Percentiles rank a stretch among this genome's conserved stretches.
Evolutionary conservation across 2,329 filamentous ascomycete species (phyloP).

Genomic region (Ceratocystis huliohia): DNA sequence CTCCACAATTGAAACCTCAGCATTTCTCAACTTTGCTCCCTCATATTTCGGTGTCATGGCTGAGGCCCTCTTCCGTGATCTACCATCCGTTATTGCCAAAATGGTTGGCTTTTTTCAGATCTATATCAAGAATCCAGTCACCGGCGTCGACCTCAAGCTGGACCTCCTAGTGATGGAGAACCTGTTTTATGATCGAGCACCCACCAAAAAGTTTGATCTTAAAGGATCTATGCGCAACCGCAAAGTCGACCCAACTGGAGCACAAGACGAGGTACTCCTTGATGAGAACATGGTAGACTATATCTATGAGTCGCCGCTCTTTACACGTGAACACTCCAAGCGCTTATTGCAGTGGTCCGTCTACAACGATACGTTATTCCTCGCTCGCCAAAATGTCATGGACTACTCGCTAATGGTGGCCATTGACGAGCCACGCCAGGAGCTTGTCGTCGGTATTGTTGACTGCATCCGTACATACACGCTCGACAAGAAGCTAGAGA

Average conservation of each 20-base stretch:
- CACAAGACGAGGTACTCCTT: slow-evolving; percentile 88
- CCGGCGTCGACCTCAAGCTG: slow-evolving; percentile 85
- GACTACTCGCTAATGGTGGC: slow-evolving; percentile 98
- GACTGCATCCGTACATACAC: slow-evolving; percentile 98
- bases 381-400: slow-evolving; percentile 95
- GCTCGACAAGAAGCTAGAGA: slow-evolving; percentile 99
- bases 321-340: slow-evolving; percentile 90
- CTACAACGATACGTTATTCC: slow-evolving; percentile 94
- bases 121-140: slow-evolving; percentile 86
- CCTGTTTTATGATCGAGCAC: slow-evolving; percentile 85
- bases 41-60: slow-evolving; percentile 98
- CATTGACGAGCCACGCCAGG: slow-evolving; percentile 77
- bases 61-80: slow-evolving; percentile 84
- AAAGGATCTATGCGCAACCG: slow-evolving; percentile 98
- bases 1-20: slow-evolving; percentile 79
- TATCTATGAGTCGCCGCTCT: slow-evolving; percentile 92
- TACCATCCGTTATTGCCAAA: slow-evolving; percentile 94
- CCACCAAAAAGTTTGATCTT: slow-evolving; percentile 83
- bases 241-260: slow-evolving; percentile 88
- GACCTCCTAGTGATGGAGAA: slow-evolving; percentile 96
- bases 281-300: slow-evolving; percentile 99
- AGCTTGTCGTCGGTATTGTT: slow-evolving; percentile 94
- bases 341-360: slow-evolving; percentile 83
- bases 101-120: slow-evolving; percentile 99
- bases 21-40: slow-evolving; percentile 88